Evolutionary conservation across 2,329 filamentous ascomycete species (phyloP).

Genomic region (Colletotrichum sp.): DNA sequence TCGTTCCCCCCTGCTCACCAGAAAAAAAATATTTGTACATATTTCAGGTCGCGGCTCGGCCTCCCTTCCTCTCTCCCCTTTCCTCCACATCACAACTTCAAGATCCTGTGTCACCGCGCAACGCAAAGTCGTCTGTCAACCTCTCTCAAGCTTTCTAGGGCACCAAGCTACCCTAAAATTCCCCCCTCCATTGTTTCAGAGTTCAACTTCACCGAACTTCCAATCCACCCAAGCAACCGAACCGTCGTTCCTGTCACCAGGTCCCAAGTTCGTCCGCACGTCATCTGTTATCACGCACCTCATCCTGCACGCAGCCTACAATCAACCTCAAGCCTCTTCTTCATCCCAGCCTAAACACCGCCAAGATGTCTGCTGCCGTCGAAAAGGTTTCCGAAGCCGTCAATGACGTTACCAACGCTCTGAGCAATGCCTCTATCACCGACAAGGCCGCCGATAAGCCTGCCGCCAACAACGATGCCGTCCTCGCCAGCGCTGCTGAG

Average conservation of each 20-base stretch:
- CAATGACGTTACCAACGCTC: constrained; percentile 78
- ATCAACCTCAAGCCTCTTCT: constrained; percentile 33
- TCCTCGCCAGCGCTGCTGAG: constrained; percentile 96
- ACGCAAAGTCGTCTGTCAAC: constrained; percentile 51
- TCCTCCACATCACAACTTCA: constrained; percentile 48
- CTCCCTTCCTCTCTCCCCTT: constrained; percentile 34
- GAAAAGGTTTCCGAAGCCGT: constrained; percentile 74
- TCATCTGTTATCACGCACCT: constrained; percentile 52
- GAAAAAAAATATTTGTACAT: constrained; percentile 45
- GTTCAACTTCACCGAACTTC: constrained; percentile 59
- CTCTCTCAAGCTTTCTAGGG: constrained; percentile 68
- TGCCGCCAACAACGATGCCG: constrained; percentile 80
- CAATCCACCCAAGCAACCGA: constrained; percentile 45
- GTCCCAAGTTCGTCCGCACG: constrained; percentile 43
- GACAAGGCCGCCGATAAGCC: constrained; percentile 52
- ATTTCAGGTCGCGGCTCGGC: constrained; percentile 24
- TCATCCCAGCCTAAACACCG: constrained; percentile 39
- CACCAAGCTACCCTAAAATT: constrained; percentile 84
- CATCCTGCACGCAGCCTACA: constrained; percentile 43
- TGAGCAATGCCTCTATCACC: constrained; percentile 76
- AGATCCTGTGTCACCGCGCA: constrained; percentile 52
- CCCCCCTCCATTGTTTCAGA: constrained; percentile 74
- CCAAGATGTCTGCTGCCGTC: constrained; percentile 84
- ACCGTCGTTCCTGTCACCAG: constrained; percentile 44
- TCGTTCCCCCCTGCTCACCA: constrained; percentile 19